phyloP scores from a whole-genome alignment of 441 rosid species.

The Jatropha multifida region DNA sequence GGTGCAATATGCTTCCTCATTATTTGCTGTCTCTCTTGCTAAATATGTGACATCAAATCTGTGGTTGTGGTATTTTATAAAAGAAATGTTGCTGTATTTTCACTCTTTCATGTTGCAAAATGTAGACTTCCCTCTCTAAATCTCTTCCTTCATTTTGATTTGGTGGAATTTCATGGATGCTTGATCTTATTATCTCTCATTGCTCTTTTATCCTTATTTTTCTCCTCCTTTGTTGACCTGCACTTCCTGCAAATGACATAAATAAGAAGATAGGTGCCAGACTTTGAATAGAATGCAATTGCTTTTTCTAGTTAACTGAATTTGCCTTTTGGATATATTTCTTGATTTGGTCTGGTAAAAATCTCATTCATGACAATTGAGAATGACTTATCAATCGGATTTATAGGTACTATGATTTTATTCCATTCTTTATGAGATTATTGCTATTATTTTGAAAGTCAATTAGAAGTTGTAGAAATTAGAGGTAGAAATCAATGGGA shows the following conservation, averaged over 20 bases:
- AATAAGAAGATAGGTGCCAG: neutral
- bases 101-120: neutral
- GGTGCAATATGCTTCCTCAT: neutral
- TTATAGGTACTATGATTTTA: neutral
- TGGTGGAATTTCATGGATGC: neutral
- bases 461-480: slow-evolving; percentile 1
- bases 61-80: neutral
- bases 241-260: neutral
- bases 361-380: slow-evolving; percentile 9
- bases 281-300: neutral
- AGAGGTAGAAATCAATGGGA: slow-evolving; percentile 1
- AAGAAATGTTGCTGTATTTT: neutral
- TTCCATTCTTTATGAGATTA: neutral
- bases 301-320: neutral
- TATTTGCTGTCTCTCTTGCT: neutral
- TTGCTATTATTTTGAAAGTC: slow-evolving; percentile 2
- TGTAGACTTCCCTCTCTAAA: neutral
- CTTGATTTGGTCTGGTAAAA: neutral
- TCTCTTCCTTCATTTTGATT: neutral
- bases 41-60: neutral
- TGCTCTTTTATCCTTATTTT: neutral
- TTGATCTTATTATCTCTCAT: neutral
- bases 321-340: neutral
- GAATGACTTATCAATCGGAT: neutral
- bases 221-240: neutral